Evolutionary conservation across 1,139 yeast species (phyloP), one percentile per base, ranked within the genome.

Genomic region (Debaryomycetaceae sp.): DNA sequence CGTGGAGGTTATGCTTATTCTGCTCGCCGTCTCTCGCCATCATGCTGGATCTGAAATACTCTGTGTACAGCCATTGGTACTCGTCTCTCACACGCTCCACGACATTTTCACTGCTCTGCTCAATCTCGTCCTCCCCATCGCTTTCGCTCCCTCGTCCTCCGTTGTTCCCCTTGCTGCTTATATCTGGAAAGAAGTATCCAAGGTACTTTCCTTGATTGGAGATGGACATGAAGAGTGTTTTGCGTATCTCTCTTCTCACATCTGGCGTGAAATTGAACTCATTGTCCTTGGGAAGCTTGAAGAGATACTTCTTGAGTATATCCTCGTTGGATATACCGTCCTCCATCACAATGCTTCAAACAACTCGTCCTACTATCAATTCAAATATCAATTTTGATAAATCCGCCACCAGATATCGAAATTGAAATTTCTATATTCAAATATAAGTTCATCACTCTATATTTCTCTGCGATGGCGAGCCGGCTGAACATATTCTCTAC

Each of bases 181-280:
- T 27, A 7, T 59, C 54, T 24, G 84, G 81, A 53, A 84, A 83
- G 44, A 83, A 65, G 62, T 73, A 66, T 37, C 68, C 60, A 45
- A 81, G 57, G 59, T 70, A 76, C 41, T 66, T 58, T 31, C 87
- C 87, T 40, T 71, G 62, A 44, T 65, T 56, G 1, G 88, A 70
- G 2, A 81, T 70, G 1, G 85, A 70, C 44, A 69, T 60, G 54
- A 76, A 80, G 37, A 86, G 59, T 3, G 76, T 75, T 42, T 75
- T 65, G 41, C 86, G 62, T 23, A 85, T 64, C 38, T 71, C 66
- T 41, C 61, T 61, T 42, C 76, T 58, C 37, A 68, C 68, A 4
- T 60, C 56, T 5, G 59, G 62, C 5, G 59, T 58, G 52, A 75
- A 72, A 20, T 60, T 60, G 57, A 63, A 80, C 34, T 69, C 55